Evolutionary conservation across 371 early-diverging fungal genomes (phyloP).

Genomic region (Dinochytrium kinnereticum): DNA sequence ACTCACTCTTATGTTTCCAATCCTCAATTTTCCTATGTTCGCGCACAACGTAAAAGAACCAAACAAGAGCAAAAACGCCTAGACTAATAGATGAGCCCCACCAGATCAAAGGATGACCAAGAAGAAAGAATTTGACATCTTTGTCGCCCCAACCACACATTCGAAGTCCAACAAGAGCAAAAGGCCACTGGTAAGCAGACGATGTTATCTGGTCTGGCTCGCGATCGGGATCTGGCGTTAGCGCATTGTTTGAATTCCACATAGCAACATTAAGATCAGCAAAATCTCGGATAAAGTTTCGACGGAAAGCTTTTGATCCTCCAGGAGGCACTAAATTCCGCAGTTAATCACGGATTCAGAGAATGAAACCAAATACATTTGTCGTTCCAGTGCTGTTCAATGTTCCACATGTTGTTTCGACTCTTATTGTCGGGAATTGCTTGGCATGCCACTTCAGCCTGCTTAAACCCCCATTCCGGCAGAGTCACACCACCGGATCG

Average conservation of each 20-base stretch:
- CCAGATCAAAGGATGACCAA: slow-evolving; percentile 98
- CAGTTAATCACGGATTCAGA: neutral
- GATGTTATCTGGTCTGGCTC: slow-evolving; percentile 87
- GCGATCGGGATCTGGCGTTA: slow-evolving; percentile 95
- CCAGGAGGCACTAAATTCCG: slow-evolving; percentile 62
- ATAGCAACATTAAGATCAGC: slow-evolving; percentile 95
- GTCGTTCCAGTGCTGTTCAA: slow-evolving; percentile 89
- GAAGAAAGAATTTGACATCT: slow-evolving; percentile 88
- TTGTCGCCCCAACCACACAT: slow-evolving; percentile 97
- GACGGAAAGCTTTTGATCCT: slow-evolving; percentile 64
- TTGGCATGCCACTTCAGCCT: slow-evolving; percentile 93
- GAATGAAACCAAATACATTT: slow-evolving; percentile 48
- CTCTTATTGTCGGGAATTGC: slow-evolving; percentile 67
- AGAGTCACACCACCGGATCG: slow-evolving; percentile 73
- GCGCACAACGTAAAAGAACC: slow-evolving; percentile 66
- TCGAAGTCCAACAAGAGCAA: slow-evolving; percentile 89
- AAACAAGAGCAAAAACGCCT: slow-evolving; percentile 52
- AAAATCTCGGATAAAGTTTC: slow-evolving; percentile 85
- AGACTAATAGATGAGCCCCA: slow-evolving; percentile 79
- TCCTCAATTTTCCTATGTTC: slow-evolving; percentile 72
- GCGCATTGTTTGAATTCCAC: slow-evolving; percentile 97
- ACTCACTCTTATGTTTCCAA: slow-evolving; percentile 47
- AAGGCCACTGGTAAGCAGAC: slow-evolving; percentile 93
- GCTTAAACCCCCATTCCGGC: slow-evolving; percentile 99
- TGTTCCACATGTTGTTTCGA: slow-evolving; percentile 87